Base-by-base conservation (phyloP, 73 alveolate genomes). In the Stentor roeselii region DNA sequence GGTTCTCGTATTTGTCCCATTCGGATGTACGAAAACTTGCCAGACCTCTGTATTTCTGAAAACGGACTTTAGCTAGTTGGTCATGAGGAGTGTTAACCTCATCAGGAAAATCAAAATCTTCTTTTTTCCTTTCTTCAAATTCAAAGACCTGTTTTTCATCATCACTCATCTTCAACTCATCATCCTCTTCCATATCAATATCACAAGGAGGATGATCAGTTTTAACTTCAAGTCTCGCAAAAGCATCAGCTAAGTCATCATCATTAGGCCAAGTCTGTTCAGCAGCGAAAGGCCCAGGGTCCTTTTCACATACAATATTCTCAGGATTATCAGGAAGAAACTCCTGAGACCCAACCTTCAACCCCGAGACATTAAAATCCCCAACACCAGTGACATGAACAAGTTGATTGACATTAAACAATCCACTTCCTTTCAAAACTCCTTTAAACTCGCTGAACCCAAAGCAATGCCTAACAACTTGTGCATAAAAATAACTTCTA, bases 1-100 rank as follows among this genome's bases (percentile, higher is more conserved):
- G 94, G 82, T 96, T 95, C 78, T 94, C 99, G 83, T 90, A 95
- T 3, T 99, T 99, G 88, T 98, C 99, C 99, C 99, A 98, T 36
- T 93, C 90, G 39, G 99, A 96, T 60, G 98, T 96, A 75, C 97
- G 96, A 84, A 98, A 90, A 59, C 98, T 96, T 74, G 97, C 98
- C 58, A 98, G 89, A 3, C 99, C 99, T 50, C 98, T 76, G 91
- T 97, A 98, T 89, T 95, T 92, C 38, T 88, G 85, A 87, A 95
- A 95, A 76, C 88, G 42, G 1, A 87, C 96, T 83, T 91, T 90
- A 0, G 99, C 99, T 30, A 87, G 88, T 3, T 86, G 82, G 84
- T 95, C 97, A 27, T 83, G 60, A 34, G 99, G 99, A 15, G 99
- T 95, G 77, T 95, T 98, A 0, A 94, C 98, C 78, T 95, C 99